phyloP scores from a whole-genome alignment of 768 basidiomycete species.

The Phlegmacium glaucopus region DNA sequence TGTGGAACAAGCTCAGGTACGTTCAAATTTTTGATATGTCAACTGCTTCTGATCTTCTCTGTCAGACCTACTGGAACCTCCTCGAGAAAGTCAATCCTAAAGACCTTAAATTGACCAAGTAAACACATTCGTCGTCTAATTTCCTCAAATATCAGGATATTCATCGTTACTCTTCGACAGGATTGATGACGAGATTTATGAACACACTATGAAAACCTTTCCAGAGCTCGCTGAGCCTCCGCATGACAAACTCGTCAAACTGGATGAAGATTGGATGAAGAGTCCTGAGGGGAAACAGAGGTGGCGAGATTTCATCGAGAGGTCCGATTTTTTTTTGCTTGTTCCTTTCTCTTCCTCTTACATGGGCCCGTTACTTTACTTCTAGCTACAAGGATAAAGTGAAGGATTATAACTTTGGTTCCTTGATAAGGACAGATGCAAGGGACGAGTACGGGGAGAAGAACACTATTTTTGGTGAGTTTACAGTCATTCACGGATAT shows the following conservation, averaged over 20 bases:
- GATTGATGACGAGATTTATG: slow-evolving; percentile 88
- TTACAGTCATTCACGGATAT: not conserved
- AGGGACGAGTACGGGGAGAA: slow-evolving; percentile 81
- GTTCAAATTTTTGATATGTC: not conserved
- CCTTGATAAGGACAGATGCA: slow-evolving; percentile 81
- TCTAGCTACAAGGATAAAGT: slow-evolving; percentile 84
- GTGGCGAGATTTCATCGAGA: slow-evolving; percentile 86
- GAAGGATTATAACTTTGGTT: slow-evolving; percentile 96
- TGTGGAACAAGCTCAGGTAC: slow-evolving; percentile 94
- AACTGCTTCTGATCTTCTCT: not conserved
- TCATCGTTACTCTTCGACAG: slow-evolving; percentile 33
- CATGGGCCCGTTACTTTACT: not conserved
- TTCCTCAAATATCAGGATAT: slow-evolving; percentile 2
- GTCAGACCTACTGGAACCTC: slow-evolving; percentile 92
- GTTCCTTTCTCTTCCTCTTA: not conserved
- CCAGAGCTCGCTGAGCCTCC: slow-evolving; percentile 66
- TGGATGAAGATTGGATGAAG: slow-evolving; percentile 96
- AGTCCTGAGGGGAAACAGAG: slow-evolving; percentile 78
- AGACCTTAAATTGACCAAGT: slow-evolving; percentile 83
- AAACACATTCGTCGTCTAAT: slow-evolving; percentile 16
- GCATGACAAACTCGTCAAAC: slow-evolving; percentile 43
- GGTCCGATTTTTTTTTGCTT: slow-evolving; percentile 35
- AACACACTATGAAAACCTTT: slow-evolving; percentile 71
- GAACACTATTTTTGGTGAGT: slow-evolving; percentile 91
- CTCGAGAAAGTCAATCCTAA: slow-evolving; percentile 76